Percentiles rank a stretch among this genome's conserved stretches.
Evolutionary conservation across 2,329 filamentous ascomycete genomes (phyloP).

Genomic region (Aciculosporium take): DNA sequence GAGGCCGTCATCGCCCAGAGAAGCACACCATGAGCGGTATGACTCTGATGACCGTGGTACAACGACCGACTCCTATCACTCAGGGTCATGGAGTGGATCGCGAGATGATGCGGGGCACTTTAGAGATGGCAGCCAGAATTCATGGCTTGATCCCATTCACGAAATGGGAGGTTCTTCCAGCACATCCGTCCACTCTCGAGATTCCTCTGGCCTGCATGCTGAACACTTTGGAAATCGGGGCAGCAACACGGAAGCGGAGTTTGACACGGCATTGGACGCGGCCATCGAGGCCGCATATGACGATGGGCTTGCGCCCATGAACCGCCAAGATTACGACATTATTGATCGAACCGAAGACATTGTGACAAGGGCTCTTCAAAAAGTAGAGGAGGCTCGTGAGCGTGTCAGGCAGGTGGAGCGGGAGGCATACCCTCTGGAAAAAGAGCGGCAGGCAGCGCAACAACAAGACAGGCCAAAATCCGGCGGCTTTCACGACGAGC

Average conservation of each 20-base stretch:
- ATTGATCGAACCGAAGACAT: slow-evolving; percentile 28
- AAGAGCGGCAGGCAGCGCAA: slow-evolving; percentile 17
- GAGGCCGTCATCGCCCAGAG: slow-evolving; percentile 33
- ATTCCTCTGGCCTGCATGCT: slow-evolving; percentile 54
- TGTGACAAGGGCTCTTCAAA: slow-evolving; percentile 43
- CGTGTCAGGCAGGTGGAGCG: slow-evolving; percentile 58
- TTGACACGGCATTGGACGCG: slow-evolving; percentile 85
- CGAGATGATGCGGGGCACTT: slow-evolving; percentile 23
- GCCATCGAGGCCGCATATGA: slow-evolving; percentile 94
- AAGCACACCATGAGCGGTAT: slow-evolving; percentile 10
- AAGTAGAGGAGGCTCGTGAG: slow-evolving; percentile 63
- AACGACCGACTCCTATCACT: slow-evolving; percentile 4
- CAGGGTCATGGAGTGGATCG: slow-evolving; percentile 12
- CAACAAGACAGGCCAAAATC: slow-evolving; percentile 13
- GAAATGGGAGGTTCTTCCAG: slow-evolving; percentile 71
- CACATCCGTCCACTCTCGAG: slow-evolving; percentile 64
- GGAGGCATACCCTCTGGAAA: slow-evolving; percentile 34
- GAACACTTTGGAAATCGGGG: slow-evolving; percentile 56
- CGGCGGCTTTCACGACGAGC: slow-evolving; percentile 48
- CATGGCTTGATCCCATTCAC: slow-evolving; percentile 89
- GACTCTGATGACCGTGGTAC: slow-evolving; percentile 6
- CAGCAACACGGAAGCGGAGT: slow-evolving; percentile 69
- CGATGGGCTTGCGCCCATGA: slow-evolving; percentile 68
- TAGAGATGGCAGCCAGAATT: slow-evolving; percentile 58
- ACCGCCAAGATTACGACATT: slow-evolving; percentile 26